Base-by-base conservation (phyloP, 352 stramenopile species). In the Globisporangium cylindrosporum region DNA sequence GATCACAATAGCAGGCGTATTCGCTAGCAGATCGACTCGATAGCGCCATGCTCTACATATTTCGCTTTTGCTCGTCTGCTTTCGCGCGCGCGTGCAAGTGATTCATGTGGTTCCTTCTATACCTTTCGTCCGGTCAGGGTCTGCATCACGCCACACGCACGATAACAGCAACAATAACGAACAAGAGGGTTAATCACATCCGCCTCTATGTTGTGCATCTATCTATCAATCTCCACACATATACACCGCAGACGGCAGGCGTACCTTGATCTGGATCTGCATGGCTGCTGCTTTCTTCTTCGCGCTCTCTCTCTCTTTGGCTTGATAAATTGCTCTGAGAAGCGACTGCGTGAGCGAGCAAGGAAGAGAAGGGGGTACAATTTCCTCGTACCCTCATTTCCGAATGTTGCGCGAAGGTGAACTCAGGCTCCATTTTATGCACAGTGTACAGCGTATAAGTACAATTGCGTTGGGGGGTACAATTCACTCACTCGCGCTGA, bases 181-280 rank as follows among this genome's bases (percentile, higher is more conserved):
- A 46, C 10, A 15, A 24, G n/a, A 46, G 9, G 15, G 69, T 56
- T 15, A 70, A 25, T 46, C 20, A 10, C 36, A 54, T 5, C 48
- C 51, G 20, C 22, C 4, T 60, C 7, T n/a, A n/a, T 58, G 3
- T 18, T 59, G 24, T 58, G n/a, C 24, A 57, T 8, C 54, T 22
- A 5, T 20, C 2, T 46, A 24, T 22, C 2, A 32, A 38, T 24
- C 15, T 46, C n/a, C n/a, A 20, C 20, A 60, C 53, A 18, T 2
- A 18, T 22, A 59, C 12, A 1, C 25, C 48, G 38, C 29, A 46
- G 20, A 15, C 49, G 22, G 27, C 20, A 29, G 18, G 7, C 51
- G 62, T 68, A 91, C 85, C 85, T 93, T 93, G 75, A 93, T 93
- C 74, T 91, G 83, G 73, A 93, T 93, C 82, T 93, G 85, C 85